phyloP scores from a whole-genome alignment of 1,284 basidiomycete species.

The Peniophora sp. region DNA sequence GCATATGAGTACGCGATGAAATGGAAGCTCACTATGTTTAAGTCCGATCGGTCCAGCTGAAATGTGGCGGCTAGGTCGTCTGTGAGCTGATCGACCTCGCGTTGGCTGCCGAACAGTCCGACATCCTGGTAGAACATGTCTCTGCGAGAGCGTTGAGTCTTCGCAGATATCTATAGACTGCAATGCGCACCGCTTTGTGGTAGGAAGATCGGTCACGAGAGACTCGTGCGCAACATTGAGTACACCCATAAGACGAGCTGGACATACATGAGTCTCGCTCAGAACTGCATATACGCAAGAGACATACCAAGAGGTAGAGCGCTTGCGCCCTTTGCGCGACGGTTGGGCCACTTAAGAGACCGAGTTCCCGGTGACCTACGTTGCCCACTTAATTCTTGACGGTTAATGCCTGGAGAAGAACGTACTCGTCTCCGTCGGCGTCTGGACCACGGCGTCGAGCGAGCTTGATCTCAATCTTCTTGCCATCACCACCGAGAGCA shows the following conservation, averaged over 20 bases:
- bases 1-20: conserved; percentile 4
- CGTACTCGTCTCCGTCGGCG: conserved; percentile 12
- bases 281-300: neutral
- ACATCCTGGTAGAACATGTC: conserved; percentile 87
- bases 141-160: conserved; percentile 28
- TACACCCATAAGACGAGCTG: conserved; percentile 60
- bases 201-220: conserved; percentile 39
- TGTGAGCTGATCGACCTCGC: conserved; percentile 78
- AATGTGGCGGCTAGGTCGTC: conserved; percentile 85
- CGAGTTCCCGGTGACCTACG: conserved; percentile 14
- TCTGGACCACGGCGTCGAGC: conserved; percentile 20
- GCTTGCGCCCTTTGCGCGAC: conserved; percentile 35
- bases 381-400: conserved; percentile 1
- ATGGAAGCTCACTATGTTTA: conserved; percentile 60
- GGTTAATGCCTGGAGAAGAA: neutral
- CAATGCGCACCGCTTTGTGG: conserved; percentile 57
- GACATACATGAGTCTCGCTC: conserved; percentile 5
- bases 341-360: conserved; percentile 21
- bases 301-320: conserved; percentile 39
- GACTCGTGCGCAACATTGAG: conserved; percentile 61
- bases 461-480: conserved; percentile 19
- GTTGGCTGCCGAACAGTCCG: conserved; percentile 65
- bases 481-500: conserved; percentile 5
- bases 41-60: conserved; percentile 59
- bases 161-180: neutral